Conservation (phyloP, 2,329 filamentous ascomycete species). For the Aspergillus terreus region DNA sequence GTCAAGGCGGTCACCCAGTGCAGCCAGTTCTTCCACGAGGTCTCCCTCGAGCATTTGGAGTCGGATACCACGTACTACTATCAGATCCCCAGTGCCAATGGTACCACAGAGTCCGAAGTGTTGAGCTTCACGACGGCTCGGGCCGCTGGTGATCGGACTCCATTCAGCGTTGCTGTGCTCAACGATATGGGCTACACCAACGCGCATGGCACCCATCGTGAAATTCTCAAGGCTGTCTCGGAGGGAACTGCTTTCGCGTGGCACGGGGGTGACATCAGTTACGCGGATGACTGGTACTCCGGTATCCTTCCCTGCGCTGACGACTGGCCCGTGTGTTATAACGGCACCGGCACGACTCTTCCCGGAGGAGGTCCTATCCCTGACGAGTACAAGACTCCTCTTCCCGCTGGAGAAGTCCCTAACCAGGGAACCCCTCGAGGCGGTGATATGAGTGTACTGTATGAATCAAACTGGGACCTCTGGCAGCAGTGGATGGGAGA, state of each 20-base stretch:
- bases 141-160: constrained; percentile 38
- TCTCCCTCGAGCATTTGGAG: constrained; percentile 41
- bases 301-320: constrained; percentile 49
- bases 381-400: constrained; percentile 42
- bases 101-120: constrained; percentile 47
- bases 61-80: constrained; percentile 51
- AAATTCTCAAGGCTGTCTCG: constrained; percentile 40
- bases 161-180: constrained; percentile 47
- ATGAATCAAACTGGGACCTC: constrained; percentile 52
- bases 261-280: constrained; percentile 52
- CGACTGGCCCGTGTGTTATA: constrained; percentile 52
- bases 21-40: constrained; percentile 52
- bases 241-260: constrained; percentile 50
- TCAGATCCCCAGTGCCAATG: constrained; percentile 47
- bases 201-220: constrained; percentile 46
- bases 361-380: constrained; percentile 34
- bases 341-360: constrained; percentile 43
- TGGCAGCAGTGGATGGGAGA: constrained; percentile 50
- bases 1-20: constrained; percentile 46
- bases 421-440: constrained; percentile 47
- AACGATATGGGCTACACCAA: constrained; percentile 56
- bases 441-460: constrained; percentile 49
- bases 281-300: constrained; percentile 51
- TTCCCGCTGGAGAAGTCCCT: constrained; percentile 44
- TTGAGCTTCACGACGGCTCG: constrained; percentile 47